Percentiles rank a stretch among this genome's conserved stretches.
phyloP scores from a whole-genome alignment of 176 grass and related monocot species.

The Raddia guianensis region DNA sequence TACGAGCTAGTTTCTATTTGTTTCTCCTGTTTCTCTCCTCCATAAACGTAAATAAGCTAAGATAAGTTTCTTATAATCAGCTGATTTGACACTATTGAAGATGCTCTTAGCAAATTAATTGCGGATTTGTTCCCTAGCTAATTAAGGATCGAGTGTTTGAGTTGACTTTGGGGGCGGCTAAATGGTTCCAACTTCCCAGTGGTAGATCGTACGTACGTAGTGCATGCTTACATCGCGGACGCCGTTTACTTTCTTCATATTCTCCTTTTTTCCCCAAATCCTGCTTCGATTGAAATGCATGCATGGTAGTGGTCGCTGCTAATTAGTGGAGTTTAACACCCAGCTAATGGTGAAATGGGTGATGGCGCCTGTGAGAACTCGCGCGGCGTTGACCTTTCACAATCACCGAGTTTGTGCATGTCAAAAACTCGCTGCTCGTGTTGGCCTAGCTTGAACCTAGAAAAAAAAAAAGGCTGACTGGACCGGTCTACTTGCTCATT shows the following conservation, averaged over 20 bases:
- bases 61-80: too few species aligned
- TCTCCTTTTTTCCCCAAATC: neutral
- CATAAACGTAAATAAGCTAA: too few species aligned
- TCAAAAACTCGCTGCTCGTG: conserved; percentile 34
- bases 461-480: conserved; percentile 31
- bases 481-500: conserved; percentile 11
- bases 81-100: too few species aligned
- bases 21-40: too few species aligned
- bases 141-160: neutral
- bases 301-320: neutral
- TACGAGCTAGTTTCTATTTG: too few species aligned
- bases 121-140: neutral
- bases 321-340: neutral
- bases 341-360: neutral
- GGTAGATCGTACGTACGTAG: neutral
- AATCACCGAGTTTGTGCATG: conserved; percentile 29
- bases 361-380: conserved; percentile 24
- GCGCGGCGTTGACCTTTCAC: conserved; percentile 45
- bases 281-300: neutral
- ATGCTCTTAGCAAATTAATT: too few species aligned
- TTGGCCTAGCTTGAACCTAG: neutral
- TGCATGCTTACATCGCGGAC: conserved; percentile 30
- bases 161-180: conserved; percentile 25
- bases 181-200: conserved; percentile 33
- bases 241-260: conserved; percentile 37